Evolutionary conservation across 2,329 filamentous ascomycete genomes (phyloP).

Genomic region (Bisporella sp.): DNA sequence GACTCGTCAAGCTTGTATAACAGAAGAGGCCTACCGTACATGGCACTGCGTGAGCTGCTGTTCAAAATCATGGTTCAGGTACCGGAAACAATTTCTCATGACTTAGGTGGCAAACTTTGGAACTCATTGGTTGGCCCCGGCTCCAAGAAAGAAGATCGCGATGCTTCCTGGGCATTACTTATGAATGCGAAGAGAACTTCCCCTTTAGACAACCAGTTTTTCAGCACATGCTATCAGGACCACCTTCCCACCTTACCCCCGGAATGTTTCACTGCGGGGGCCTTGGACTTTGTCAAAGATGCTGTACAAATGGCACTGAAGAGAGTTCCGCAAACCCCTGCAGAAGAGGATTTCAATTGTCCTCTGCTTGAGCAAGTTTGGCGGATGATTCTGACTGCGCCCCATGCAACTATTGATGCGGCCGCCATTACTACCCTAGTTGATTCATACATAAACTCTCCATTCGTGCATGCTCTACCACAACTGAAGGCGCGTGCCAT

Average conservation of each 20-base stretch:
- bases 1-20: constrained; percentile 17
- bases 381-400: constrained; percentile 69
- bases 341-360: constrained; percentile 43
- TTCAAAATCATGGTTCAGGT: constrained; percentile 51
- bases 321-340: constrained; percentile 15
- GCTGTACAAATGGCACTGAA: constrained; percentile 27
- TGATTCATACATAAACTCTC: constrained; percentile 60
- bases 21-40: constrained; percentile 38
- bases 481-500: constrained; percentile 44
- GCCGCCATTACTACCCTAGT: constrained; percentile 66
- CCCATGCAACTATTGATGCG: constrained; percentile 57
- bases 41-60: constrained; percentile 51
- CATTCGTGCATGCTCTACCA: constrained; percentile 42
- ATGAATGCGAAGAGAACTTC: constrained; percentile 43
- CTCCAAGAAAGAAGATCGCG: constrained; percentile 55
- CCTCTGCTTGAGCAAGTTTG: constrained; percentile 67
- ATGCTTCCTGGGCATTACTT: constrained; percentile 60
- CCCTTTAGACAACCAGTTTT: constrained; percentile 47
- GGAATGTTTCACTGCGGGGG: constrained; percentile 50
- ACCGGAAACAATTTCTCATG: constrained; percentile 53
- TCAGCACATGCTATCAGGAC: constrained; percentile 44
- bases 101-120: constrained; percentile 63
- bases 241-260: constrained; percentile 52
- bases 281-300: constrained; percentile 56
- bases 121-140: constrained; percentile 60